Evolutionary conservation across 768 basidiomycete species (phyloP).

Genomic region (Trametes cinnabarina): DNA sequence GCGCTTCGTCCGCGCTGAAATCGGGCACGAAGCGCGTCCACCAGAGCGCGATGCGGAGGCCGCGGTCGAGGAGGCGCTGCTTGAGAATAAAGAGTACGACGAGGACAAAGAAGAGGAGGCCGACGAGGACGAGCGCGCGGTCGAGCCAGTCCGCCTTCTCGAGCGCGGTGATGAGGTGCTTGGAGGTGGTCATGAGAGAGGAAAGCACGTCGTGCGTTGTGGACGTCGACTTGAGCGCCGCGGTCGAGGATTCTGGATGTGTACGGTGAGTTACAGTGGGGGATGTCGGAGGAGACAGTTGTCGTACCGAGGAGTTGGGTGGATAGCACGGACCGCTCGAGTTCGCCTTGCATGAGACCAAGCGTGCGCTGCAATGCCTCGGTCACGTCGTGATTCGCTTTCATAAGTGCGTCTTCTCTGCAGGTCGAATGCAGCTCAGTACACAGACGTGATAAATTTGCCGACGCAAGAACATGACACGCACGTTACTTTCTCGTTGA

Average conservation of each 20-base stretch:
- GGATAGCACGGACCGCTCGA: constrained; percentile 84
- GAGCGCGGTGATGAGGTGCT: constrained; percentile 80
- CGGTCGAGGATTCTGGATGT: constrained; percentile 70
- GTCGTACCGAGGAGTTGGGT: constrained; percentile 80
- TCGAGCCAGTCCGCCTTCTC: constrained; percentile 93
- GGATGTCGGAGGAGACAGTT: not conserved
- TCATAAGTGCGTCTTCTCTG: constrained; percentile 85
- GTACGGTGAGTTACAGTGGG: not conserved
- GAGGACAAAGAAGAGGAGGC: constrained; percentile 78
- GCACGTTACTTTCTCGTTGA: constrained; percentile 62
- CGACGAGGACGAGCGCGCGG: constrained; percentile 78
- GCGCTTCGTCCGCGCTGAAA: constrained; percentile 37
- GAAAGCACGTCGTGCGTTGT: constrained; percentile 74
- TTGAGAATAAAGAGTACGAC: constrained; percentile 87
- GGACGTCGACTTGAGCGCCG: constrained; percentile 71
- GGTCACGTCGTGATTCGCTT: constrained; percentile 86
- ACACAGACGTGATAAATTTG: too few species aligned
- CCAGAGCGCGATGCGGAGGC: constrained; percentile 79
- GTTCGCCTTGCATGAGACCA: constrained; percentile 84
- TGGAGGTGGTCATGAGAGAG: constrained; percentile 71
- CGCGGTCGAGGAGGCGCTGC: constrained; percentile 78
- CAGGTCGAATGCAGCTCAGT: not conserved
- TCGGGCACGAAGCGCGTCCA: constrained; percentile 78
- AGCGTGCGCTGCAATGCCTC: constrained; percentile 84
- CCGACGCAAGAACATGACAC: too few species aligned